Evolutionary conservation across 2,329 filamentous ascomycete species (phyloP).

Genomic region (Epicoccum sorghinum): DNA sequence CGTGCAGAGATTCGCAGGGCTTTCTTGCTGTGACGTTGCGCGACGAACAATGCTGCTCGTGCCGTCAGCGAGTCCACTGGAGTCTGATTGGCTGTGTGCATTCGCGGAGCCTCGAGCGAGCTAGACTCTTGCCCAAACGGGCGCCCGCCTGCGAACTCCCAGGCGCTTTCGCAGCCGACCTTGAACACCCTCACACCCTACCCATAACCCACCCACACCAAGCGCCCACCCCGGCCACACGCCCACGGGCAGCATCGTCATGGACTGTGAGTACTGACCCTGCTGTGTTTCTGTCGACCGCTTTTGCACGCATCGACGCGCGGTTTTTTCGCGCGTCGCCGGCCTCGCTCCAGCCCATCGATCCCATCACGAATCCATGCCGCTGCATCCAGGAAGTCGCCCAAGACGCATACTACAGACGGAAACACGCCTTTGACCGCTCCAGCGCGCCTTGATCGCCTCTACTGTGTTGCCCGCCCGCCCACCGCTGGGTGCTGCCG

Average conservation of each 20-base stretch:
- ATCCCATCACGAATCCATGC: constrained; percentile 42
- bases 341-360: constrained; percentile 42
- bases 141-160: constrained; percentile 1
- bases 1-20: constrained; percentile 16
- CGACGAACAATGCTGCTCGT: constrained; percentile 16
- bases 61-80: constrained; percentile 20
- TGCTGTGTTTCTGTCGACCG: constrained; percentile 37
- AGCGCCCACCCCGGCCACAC: constrained; percentile 32
- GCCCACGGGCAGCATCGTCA: constrained; percentile 58
- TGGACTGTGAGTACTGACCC: constrained; percentile 63
- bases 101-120: too few relatives aligned
- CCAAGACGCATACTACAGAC: constrained; percentile 21
- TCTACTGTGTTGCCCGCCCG: constrained; percentile 18
- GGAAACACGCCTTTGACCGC: constrained; percentile 20
- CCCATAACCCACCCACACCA: constrained; percentile 39
- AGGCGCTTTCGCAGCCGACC: constrained; percentile 14
- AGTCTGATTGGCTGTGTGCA: constrained; percentile 28
- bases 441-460: constrained; percentile 22
- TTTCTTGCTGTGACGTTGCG: constrained; percentile 26
- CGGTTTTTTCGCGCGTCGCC: constrained; percentile 23
- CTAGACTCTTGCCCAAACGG: too few relatives aligned
- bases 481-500: constrained; percentile 30
- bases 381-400: constrained; percentile 37
- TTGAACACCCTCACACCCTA: constrained; percentile 26
- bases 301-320: constrained; percentile 18